These are phyloP conservation scores for Schizosaccharomyces lindneri DNA, from an alignment of 805 yeast species.

Conservation along the genomic window DNA sequence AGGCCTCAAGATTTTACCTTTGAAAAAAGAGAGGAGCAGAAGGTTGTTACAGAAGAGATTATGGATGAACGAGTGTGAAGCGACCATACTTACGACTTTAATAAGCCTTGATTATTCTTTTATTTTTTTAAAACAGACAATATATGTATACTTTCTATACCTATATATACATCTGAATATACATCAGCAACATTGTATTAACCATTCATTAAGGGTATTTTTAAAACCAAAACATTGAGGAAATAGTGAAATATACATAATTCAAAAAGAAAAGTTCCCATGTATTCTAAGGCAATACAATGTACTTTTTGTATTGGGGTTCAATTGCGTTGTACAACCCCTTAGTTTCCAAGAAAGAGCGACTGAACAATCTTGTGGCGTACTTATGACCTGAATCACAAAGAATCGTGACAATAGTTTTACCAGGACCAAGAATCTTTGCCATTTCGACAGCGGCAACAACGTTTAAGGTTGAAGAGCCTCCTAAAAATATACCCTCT, in stretches of 20 bases:
- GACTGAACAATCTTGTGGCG: constrained; percentile 35
- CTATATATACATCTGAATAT: too few species aligned
- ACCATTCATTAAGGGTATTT: too few species aligned
- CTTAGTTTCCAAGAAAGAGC: constrained; percentile 51
- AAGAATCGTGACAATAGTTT: constrained; percentile 66
- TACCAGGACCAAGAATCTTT: constrained; percentile 41
- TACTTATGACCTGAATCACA: constrained; percentile 57
- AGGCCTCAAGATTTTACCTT: neutral
- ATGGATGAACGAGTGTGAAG: neutral
- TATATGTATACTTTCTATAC: too few species aligned
- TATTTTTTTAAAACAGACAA: too few species aligned
- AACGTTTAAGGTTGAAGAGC: constrained; percentile 74
- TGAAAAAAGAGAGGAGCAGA: neutral
- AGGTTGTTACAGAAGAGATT: neutral
- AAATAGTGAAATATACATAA: neutral
- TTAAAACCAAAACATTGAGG: neutral
- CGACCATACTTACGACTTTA: neutral
- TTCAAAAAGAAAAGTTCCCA: neutral
- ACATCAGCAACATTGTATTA: too few species aligned
- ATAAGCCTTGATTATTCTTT: too few species aligned
- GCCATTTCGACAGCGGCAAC: constrained; percentile 72
- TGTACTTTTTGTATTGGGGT: constrained; percentile 43
- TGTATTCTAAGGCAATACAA: constrained; percentile 15
- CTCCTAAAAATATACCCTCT: constrained; percentile 78
- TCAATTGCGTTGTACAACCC: constrained; percentile 39